phyloP scores from a whole-genome alignment of 2,329 filamentous ascomycete species.

The Xylaria multiplex region DNA sequence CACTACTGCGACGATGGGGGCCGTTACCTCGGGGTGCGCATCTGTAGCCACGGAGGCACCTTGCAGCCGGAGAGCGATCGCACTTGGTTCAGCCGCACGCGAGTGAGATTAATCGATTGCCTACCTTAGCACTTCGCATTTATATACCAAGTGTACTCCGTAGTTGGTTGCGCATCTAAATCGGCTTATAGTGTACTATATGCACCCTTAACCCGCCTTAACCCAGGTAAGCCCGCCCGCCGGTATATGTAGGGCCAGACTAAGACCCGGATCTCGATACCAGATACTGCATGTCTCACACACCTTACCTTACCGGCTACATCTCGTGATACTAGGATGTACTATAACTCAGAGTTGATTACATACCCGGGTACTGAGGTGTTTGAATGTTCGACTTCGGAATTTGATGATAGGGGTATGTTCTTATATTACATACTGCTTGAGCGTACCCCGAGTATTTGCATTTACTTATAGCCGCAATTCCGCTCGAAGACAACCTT shows the following conservation, averaged over 20 bases:
- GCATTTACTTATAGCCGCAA: background rate
- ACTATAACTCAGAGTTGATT: background rate
- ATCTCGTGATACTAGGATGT: background rate
- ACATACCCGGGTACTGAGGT: too few species aligned
- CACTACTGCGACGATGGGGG: background rate
- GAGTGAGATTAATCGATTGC: constrained; percentile 8
- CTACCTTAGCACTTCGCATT: too few species aligned
- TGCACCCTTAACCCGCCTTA: background rate
- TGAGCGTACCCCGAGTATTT: background rate
- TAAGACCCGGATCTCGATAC: background rate
- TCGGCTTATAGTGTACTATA: background rate
- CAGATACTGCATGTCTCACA: constrained; percentile 22
- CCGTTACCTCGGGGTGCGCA: too few species aligned
- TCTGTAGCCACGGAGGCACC: too few species aligned
- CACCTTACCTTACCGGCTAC: constrained; percentile 15
- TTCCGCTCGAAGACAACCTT: background rate
- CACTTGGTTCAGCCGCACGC: background rate
- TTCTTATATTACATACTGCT: background rate
- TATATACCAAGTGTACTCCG: too few species aligned
- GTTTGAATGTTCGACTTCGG: background rate
- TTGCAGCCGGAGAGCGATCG: background rate
- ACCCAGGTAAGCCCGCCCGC: background rate
- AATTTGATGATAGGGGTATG: background rate
- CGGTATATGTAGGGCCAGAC: constrained; percentile 14
- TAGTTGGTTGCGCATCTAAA: background rate